Evolutionary conservation across 352 stramenopile species (phyloP).

Genomic region (Lagenidium sp.): DNA sequence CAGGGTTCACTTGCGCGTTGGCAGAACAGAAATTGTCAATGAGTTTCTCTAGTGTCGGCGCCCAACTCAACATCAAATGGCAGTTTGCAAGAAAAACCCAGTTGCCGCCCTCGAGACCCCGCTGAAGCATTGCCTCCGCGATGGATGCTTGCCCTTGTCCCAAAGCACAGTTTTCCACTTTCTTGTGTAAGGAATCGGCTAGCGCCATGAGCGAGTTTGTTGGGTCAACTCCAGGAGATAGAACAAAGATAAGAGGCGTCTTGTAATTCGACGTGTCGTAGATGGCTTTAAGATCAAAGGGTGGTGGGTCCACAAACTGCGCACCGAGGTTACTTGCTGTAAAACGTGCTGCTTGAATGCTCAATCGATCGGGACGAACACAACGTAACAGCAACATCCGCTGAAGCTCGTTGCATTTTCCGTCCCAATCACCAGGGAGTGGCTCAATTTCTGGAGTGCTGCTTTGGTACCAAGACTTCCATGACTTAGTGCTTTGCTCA

Average conservation of each 20-base stretch:
- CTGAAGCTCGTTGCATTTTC: conserved; percentile 91
- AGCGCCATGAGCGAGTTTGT: conserved; percentile 89
- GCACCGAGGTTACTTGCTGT: conserved; percentile 87
- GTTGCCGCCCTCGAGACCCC: conserved; percentile 77
- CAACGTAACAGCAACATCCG: conserved; percentile 90
- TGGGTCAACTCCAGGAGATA: conserved; percentile 92
- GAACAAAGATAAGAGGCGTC: conserved; percentile 93
- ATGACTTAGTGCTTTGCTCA: conserved; percentile 77
- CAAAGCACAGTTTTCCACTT: conserved; percentile 89
- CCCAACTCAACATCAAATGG: conserved; percentile 95
- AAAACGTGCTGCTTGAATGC: conserved; percentile 89
- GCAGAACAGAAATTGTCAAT: conserved; percentile 83
- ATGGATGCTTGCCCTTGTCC: conserved; percentile 92
- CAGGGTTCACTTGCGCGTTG: conserved; percentile 53
- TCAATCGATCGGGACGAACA: conserved; percentile 88
- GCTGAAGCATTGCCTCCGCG: conserved; percentile 83
- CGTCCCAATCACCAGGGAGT: conserved; percentile 90
- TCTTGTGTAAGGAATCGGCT: conserved; percentile 71
- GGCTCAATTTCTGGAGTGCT: conserved; percentile 86
- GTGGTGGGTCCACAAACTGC: conserved; percentile 90
- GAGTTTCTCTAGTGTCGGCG: conserved; percentile 91
- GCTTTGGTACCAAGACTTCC: conserved; percentile 82
- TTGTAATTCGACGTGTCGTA: conserved; percentile 83
- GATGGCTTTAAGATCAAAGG: conserved; percentile 89
- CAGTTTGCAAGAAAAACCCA: conserved; percentile 97